A percentile compares a stretch with the other conserved stretches of the same genome.
phyloP scores from a whole-genome alignment of 306 rosid species.

The Mimosa bimucronata region DNA sequence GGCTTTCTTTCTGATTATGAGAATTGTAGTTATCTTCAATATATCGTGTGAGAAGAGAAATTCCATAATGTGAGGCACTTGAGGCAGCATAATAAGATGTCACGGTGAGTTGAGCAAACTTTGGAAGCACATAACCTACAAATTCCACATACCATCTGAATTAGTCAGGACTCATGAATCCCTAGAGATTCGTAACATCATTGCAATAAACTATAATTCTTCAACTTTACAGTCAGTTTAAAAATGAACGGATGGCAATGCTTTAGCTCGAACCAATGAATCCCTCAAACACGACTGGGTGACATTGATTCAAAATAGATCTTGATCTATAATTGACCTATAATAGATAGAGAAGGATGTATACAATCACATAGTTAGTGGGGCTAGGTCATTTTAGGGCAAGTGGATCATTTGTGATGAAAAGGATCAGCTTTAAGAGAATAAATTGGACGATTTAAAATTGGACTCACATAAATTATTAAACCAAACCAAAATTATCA shows the following conservation, averaged over 20 bases:
- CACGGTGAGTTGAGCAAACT: constrained; percentile 77
- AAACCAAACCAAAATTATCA: constrained; percentile 24
- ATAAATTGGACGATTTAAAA: not conserved
- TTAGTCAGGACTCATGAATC: constrained; percentile 6
- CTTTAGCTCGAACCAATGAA: not conserved
- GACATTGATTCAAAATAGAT: not conserved
- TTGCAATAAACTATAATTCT: constrained; percentile 22
- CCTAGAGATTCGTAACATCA: not conserved
- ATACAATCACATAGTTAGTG: not conserved
- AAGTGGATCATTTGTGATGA: not conserved
- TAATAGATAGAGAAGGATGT: not conserved
- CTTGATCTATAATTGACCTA: not conserved
- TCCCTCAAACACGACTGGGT: not conserved
- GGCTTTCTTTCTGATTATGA: constrained; percentile 49
- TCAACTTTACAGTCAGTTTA: not conserved
- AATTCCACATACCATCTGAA: constrained; percentile 31
- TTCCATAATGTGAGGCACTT: constrained; percentile 91
- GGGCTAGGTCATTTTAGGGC: not conserved
- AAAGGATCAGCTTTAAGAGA: not conserved
- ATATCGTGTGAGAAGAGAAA: constrained; percentile 89
- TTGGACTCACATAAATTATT: not conserved
- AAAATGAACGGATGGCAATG: not conserved
- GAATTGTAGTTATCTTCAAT: constrained; percentile 70
- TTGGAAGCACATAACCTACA: constrained; percentile 83
- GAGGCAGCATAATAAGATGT: constrained; percentile 89